Evolutionary conservation across 2,329 filamentous ascomycete genomes (phyloP), one percentile per base, ranked within the genome.

Genomic region (Talaromyces pinophilus): DNA sequence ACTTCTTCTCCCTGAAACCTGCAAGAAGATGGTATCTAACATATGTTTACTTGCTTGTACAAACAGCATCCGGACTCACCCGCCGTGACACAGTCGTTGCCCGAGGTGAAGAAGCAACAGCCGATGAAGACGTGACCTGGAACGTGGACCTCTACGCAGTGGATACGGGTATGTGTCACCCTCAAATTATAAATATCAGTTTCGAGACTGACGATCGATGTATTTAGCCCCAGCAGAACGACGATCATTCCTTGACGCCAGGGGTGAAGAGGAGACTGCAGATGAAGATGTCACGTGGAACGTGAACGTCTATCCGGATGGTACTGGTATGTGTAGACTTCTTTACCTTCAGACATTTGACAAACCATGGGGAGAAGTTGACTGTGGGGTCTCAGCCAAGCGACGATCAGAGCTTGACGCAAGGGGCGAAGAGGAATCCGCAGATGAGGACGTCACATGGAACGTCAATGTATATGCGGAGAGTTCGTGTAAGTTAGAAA

Each of bases 221-320:
- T 7, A 33, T 54, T 3, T n/a, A 25, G 48, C 1, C 17, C 17
- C 8, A 35, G 52, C 28, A 55, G 28, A 55, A 11, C 52, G 52
- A 33, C 28, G 52, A 35, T 55, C 28, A 15, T n/a, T 35, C 15
- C 3, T 55, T 6, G 52, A 55, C 17, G 28, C 50, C 13, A 44
- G n/a, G 28, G 38, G 50, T 22, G 38, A 63, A 54, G 62, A 63
- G 38, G 25, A 54, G 25, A 63, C 50, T 2, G 35, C 48, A 13
- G 62, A 46, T 17, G 62, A 63, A 15, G 62, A 57, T 35, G n/a
- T 63, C 28, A 63, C 50, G n/a, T 63, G 62, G 62, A 33, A 33
- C 30, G 30, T 33, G 30, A 33, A 33, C 30, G 30, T 33, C 30
- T 33, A 33, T 33, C 30, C 30, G 30, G 30, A 33, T 33, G 30